Percentiles rank a stretch among this genome's conserved stretches.
Evolutionary conservation across 2,329 filamentous ascomycete genomes (phyloP).

Genomic region (Cercospora sp.): DNA sequence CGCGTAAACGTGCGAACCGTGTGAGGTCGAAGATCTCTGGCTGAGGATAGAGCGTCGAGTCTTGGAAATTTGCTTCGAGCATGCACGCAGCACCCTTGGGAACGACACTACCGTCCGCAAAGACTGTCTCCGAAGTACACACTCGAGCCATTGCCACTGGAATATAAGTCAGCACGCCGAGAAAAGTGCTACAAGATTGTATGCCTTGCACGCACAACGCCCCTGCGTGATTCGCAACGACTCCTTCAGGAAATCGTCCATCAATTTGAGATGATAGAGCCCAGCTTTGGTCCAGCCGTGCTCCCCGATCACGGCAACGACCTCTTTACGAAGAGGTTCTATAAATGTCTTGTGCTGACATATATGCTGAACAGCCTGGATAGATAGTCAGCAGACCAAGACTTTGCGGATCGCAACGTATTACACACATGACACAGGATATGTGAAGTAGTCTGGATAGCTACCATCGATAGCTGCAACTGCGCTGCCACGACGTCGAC

Average conservation of each 20-base stretch:
- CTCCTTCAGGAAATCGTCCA: slow-evolving; percentile 38
- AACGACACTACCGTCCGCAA: background rate
- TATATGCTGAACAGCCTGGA: slow-evolving; percentile 28
- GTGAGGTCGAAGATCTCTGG: background rate
- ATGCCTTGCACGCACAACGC: background rate
- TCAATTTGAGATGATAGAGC: slow-evolving; percentile 34
- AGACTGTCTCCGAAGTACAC: background rate
- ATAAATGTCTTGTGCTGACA: slow-evolving; percentile 30
- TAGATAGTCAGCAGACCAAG: no score
- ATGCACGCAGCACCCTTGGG: background rate
- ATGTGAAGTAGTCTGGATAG: slow-evolving; percentile 46
- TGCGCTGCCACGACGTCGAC: background rate
- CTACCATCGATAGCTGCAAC: slow-evolving; percentile 21
- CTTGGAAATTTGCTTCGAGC: background rate
- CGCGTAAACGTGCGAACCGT: background rate
- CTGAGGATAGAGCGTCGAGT: background rate
- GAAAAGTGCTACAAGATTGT: background rate
- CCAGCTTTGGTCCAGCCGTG: slow-evolving; percentile 35
- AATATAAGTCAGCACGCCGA: background rate
- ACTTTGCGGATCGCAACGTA: background rate
- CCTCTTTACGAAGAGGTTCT: slow-evolving; percentile 33
- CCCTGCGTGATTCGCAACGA: background rate
- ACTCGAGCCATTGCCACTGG: background rate
- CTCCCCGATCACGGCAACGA: slow-evolving; percentile 26
- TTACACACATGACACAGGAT: background rate